Evolutionary conservation across 352 stramenopile genomes (phyloP), one percentile per base, ranked within the genome.

Genomic region (Globisporangium spiculum): DNA sequence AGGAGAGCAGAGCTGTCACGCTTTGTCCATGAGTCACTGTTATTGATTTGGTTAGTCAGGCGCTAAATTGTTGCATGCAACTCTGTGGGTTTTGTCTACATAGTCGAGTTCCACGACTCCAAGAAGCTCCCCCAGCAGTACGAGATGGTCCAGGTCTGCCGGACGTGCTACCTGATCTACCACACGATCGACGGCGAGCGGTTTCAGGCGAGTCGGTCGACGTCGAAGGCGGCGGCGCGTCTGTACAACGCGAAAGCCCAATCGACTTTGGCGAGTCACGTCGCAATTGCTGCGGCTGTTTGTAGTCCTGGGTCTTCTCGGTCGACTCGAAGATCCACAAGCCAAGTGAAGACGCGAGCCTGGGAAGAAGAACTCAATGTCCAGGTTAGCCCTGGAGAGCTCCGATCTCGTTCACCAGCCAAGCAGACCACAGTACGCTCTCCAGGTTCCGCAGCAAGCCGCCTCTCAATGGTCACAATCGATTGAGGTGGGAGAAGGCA

Each of bases 71-170:
- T 32, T 32, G 3, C 8, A 50, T 50, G 1, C 16, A n/a, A n/a
- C 41, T 48, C 14, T 50, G 41, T 50, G 16, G 26, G 53, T 64
- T 50, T 52, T 67, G 14, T n/a, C 56, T 4, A 26, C 52, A 22
- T 30, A 89, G 81, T 89, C 63, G 82, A 81, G 27, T 82, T 83
- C 60, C 66, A 75, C 30, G 75, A 86, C 26, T 72, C 76, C n/a
- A 73, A 78, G 54, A 71, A 72, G 60, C 63, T 86, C 24, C 69
- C 75, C 2, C 79, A 81, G 46, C 71, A 81, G 55, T 86, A 86
- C 65, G 79, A 84, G 50, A 83, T 86, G 75, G 69, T 81, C 63
- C 30, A 64, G 1, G 79, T 86, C 6, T 86, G 79, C 60, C 67
- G 56, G 36, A 70, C 76, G 5, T 86, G 79, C 56, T 75, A 86